phyloP scores from a whole-genome alignment of 768 basidiomycete genomes.

The Pleurotus ostreatus region DNA sequence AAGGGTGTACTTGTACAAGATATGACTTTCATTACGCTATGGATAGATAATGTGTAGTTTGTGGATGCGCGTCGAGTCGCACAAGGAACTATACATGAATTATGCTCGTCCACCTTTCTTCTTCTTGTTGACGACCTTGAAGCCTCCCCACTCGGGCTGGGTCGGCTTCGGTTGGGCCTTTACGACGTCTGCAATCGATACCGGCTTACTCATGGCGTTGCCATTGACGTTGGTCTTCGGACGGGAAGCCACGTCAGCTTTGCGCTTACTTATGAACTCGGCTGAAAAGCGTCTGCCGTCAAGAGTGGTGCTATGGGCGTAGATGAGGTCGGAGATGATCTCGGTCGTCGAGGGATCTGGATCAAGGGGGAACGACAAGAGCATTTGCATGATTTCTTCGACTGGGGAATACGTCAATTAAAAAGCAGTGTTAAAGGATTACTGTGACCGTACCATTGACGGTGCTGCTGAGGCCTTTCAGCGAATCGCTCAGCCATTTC shows the following conservation, averaged over 20 bases:
- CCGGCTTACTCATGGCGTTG: constrained; percentile 43
- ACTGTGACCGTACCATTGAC: constrained; percentile 56
- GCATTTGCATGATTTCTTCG: constrained; percentile 95
- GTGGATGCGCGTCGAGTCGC: neutral
- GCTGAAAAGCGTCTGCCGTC: constrained; percentile 94
- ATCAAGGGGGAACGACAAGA: constrained; percentile 91
- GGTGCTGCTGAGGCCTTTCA: constrained; percentile 71
- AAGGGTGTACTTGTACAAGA: neutral
- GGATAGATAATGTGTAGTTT: neutral
- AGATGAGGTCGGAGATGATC: constrained; percentile 93
- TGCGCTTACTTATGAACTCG: constrained; percentile 85
- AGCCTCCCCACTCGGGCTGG: constrained; percentile 79
- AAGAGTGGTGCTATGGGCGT: constrained; percentile 89
- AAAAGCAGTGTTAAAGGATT: neutral
- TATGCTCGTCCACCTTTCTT: constrained; percentile 73
- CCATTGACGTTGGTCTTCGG: constrained; percentile 37
- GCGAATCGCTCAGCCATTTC: constrained; percentile 82
- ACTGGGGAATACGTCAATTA: constrained; percentile 41
- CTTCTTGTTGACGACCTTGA: constrained; percentile 95
- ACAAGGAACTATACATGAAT: constrained; percentile 8
- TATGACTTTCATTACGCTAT: constrained; percentile 1
- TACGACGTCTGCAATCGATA: constrained; percentile 87
- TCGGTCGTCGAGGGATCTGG: constrained; percentile 79
- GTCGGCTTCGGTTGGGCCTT: constrained; percentile 79
- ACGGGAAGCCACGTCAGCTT: constrained; percentile 65